Evolutionary conservation across 768 basidiomycete genomes (phyloP), one percentile per base, ranked within the genome.

Genomic region (Lyophyllum decastes): DNA sequence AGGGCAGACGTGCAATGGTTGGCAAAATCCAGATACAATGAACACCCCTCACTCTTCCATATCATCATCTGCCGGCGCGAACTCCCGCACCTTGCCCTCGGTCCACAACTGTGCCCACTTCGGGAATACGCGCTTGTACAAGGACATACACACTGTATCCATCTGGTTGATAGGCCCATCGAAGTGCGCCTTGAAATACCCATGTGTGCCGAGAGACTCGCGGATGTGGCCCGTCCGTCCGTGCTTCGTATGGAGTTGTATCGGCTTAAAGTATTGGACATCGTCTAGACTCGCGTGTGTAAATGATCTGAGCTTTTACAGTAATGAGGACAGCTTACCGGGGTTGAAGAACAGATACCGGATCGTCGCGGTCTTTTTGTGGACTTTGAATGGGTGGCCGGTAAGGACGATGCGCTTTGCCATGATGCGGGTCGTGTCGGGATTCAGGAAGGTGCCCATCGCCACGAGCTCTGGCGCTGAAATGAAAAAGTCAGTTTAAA

Each of bases 311-410:
- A 30, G 30, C 30, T 26, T 30, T 33, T 50, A 46, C 57, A 54
- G 25, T 50, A 48, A 55, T 55, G 4, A 21, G 14, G 35, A 33
- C 41, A 17, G 59, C 80, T 27, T 62, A 90, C 90, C 89, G 40
- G 87, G 65, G 72, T 95, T 89, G 82, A 99, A 98, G 78, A 98
- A 98, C 93, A 99, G 92, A 78, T 98, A 98, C 54, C 96, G 88
- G 64, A 99, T 88, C 6, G 96, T 98, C 2, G 95, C 96, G 5
- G 93, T 94, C 78, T 94, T 95, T 70, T 94, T 94, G 81, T 98
- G 95, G 1, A 98, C 88, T 68, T 95, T 95, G 85, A 94, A 92
- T 0, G 96, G 96, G 73, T 97, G 95, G 0, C 96, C 96, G 2
- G 96, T 95, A 44, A 99, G 80, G 61, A 98, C 82, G 72, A 96